Evolutionary conservation across 2,329 filamentous ascomycete species (phyloP), one percentile per base, ranked within the genome.

Genomic region (Rhinocladiella similis): DNA sequence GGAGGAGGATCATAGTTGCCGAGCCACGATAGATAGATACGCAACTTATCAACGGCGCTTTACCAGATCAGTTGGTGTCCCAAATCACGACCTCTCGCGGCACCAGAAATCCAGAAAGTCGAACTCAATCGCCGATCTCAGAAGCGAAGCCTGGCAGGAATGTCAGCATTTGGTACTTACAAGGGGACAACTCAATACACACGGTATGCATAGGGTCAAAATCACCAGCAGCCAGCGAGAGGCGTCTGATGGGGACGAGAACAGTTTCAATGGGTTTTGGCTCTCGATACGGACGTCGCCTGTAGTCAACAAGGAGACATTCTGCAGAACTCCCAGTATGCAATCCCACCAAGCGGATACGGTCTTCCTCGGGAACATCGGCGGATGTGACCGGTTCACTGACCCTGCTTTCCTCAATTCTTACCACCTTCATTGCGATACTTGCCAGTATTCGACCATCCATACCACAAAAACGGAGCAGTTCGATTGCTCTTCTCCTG

Each of bases 1-100:
- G 61, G 63, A 18, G 64, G 54, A 1, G 64, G 39, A 6, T 56
- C 53, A 45, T 61, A 54, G 25, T n/a, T 13, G 18, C 14, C 13
- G n/a, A 16, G 38, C 16, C 38, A n/a, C n/a, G 14, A 41, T 5
- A 16, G 3, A 41, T 3, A 16, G 38, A 16, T 5, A 13, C 16
- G 5, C 38, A 19, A 7, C 38, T 41, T 19, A 19, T 41, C 5
- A 7, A 33, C 5, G 5, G 29, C 10, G 6, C 2, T 12, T 3
- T 9, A 12, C 29, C 10, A 33, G 6, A 10, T 9, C 3, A 12
- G 10, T 33, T 9, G 10, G 29, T 33, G 7, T 9, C 6, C 7
- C 7, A 33, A 33, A 33, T 12, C 29, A 33, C 22, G 29, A 33
- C 10, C 29, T 33, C 10, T 33, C 29, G 6, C 29, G 29, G 29